Base-by-base conservation (phyloP, 768 basidiomycete genomes). In the Lepiota venenata region DNA sequence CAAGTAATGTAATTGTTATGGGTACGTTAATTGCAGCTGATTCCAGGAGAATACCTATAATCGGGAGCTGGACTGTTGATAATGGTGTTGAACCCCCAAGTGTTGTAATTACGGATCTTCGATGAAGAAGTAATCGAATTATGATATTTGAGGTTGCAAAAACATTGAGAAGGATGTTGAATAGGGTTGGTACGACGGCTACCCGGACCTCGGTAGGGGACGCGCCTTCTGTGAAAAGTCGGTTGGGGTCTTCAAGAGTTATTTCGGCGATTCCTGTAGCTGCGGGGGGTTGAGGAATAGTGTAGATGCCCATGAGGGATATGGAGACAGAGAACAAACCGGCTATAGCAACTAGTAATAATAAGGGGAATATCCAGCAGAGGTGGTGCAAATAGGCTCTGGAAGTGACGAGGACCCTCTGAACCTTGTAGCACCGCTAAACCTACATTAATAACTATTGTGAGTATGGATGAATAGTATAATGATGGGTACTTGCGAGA, bases 391-490 rank as follows among this genome's bases (percentile, higher is more conserved):
- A 43, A 4, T 16, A n/a, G 14, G 42, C 5, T 44, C 18, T 43
- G 2, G 41, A 27, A 5, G 1, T 20, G 12, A 43, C 18, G 6
- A 52, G 20, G 4, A 43, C 35, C 29, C 22, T 32, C 41, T 52
- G 50, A 6, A 43, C 50, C 50, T 44, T 52, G 25, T 52, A 52
- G n/a, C 50, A 52, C 10, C 50, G 32, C 50, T 41, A 52, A 9
- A 52, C 50, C 27, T 25, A 2, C 9, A 11, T 14, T 25, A 25
- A 18, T n/a, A n/a, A n/a, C n/a, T n/a, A n/a, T n/a, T n/a, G 6
- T 43, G n/a, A 21, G 16, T 14, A 12, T 4, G 4, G 4, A 21
- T 2, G 2, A 6, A 5, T 6, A 20, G 18, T 21, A 20, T 16
- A n/a, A n/a, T 18, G 3, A 2, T 11, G 9, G 4, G 8, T 11